These are phyloP conservation scores for Mycena rebaudengoi DNA, from an alignment of 768 basidiomycete species.

Conservation along the genomic window DNA sequence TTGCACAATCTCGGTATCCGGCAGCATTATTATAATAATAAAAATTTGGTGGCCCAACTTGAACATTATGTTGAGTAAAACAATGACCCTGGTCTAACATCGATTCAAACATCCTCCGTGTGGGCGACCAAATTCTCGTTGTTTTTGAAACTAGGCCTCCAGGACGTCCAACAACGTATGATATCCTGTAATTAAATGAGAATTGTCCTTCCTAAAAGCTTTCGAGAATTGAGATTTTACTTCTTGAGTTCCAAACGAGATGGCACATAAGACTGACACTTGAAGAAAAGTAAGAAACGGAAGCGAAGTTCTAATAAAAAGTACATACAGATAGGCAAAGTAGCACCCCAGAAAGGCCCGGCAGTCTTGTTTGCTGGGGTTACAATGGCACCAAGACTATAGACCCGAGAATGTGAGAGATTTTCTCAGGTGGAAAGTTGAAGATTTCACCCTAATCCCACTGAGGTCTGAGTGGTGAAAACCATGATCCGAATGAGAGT, in stretches of 20 bases:
- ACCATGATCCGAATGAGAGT: slow-evolving; percentile 11
- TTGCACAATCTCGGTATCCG: too few species aligned
- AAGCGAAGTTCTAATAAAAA: background rate
- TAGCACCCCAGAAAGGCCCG: background rate
- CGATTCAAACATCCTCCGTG: too few species aligned
- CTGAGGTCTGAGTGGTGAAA: slow-evolving; percentile 10
- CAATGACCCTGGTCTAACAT: too few species aligned
- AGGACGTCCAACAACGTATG: slow-evolving; percentile 6
- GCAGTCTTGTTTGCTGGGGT: background rate
- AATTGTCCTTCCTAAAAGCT: too few species aligned
- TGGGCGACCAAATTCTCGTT: too few species aligned
- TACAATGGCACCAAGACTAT: background rate
- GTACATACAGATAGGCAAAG: background rate
- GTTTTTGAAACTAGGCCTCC: too few species aligned
- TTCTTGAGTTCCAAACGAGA: slow-evolving; percentile 7
- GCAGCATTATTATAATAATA: too few species aligned
- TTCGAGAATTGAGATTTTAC: background rate
- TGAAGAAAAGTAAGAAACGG: background rate
- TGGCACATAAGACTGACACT: slow-evolving; percentile 8
- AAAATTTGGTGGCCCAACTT: too few species aligned
- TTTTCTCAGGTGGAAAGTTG: background rate
- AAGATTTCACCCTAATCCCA: background rate
- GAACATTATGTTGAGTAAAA: too few species aligned
- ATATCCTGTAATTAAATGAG: slow-evolving; percentile 1
- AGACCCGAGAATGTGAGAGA: too few species aligned